Evolutionary conservation across 148 eudicot genomes (phyloP), one percentile per base, ranked within the genome.

Genomic region (Rhododendron williamsianum): DNA sequence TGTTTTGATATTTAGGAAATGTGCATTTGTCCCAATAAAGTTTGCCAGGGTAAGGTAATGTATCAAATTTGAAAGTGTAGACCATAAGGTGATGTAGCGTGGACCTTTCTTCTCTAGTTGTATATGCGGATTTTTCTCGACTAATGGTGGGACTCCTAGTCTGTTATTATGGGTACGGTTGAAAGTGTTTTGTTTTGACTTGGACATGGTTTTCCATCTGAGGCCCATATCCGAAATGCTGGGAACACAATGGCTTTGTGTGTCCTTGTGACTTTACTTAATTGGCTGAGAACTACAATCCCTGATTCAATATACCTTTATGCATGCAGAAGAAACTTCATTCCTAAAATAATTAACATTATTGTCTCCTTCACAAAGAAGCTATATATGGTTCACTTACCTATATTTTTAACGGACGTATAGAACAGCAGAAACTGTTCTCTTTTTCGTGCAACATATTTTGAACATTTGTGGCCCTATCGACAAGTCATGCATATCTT

Each of bases 91-190:
- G 52, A 77, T 77, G 52, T 77, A 23, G 16, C 15, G 8, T 4
- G 80, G 35, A 77, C 45, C 25, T n/a, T 46, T 77, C 52, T 77
- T 78, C 54, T n/a, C 35, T n/a, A 78, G 81, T 78, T 45, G 80
- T 77, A 52, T 15, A 11, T 45, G 25, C 3, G 1, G 49, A 41
- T 76, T 76, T 78, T 4, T 51, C 54, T 11, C 1, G 1, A 10
- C 16, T n/a, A 45, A 45, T 10, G 54, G 15, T 45, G 54, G 54
- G n/a, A 23, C 46, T 78, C 35, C 81, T 78, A 41, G 15, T 45
- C 10, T 77, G 30, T 35, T 35, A 43, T 21, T 41, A 51, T 78
- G 54, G 81, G 30, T 27, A 46, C 25, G 9, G 33, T 19, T 19
- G 4, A 1, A 11, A n/a, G 81, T 45, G 60, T 54, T 16, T 54